A percentile compares a stretch with the other conserved stretches of the same genome.
Conservation (phyloP, 2,329 filamentous ascomycete species). For the Penicillium brasilianum region DNA sequence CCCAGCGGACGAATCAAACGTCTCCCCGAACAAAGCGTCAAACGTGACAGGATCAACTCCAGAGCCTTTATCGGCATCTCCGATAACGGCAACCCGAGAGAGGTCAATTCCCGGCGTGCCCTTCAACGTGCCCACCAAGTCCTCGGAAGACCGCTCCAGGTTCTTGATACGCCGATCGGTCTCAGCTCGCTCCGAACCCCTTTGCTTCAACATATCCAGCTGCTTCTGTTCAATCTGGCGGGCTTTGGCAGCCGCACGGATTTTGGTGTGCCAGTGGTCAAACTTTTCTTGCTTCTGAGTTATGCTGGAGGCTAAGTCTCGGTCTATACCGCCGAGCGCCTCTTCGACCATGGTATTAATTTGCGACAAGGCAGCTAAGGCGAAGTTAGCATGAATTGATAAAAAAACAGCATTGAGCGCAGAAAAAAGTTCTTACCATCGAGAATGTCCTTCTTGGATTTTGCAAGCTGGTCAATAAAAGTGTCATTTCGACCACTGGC, state of each 20-base stretch:
- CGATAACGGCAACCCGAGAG: conserved; percentile 53
- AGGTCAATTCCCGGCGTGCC: conserved; percentile 53
- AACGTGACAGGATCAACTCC: conserved; percentile 45
- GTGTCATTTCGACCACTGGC: conserved; percentile 53
- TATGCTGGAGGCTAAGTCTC: conserved; percentile 79
- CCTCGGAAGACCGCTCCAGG: conserved; percentile 72
- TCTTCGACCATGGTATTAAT: conserved; percentile 72
- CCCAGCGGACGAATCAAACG: conserved; percentile 48
- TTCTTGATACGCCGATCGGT: conserved; percentile 75
- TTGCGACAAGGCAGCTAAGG: conserved; percentile 45
- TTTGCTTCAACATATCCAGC: conserved; percentile 72
- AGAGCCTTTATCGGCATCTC: conserved; percentile 54
- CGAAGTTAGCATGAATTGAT: conserved; percentile 42
- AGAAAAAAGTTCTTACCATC: conserved; percentile 42
- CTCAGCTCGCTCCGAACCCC: conserved; percentile 67
- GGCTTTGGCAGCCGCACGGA: conserved; percentile 79
- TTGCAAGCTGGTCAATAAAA: conserved; percentile 51
- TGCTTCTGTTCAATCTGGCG: conserved; percentile 77
- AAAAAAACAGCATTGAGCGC: not conserved
- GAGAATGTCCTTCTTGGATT: conserved; percentile 53
- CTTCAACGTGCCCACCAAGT: conserved; percentile 65
- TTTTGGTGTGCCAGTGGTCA: conserved; percentile 77
- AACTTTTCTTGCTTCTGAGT: conserved; percentile 82
- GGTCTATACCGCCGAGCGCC: conserved; percentile 77
- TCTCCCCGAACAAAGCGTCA: conserved; percentile 43